Evolutionary conservation across 202 grass and related monocot species (phyloP), one percentile per base, ranked within the genome.

Genomic region (Setaria italica): DNA sequence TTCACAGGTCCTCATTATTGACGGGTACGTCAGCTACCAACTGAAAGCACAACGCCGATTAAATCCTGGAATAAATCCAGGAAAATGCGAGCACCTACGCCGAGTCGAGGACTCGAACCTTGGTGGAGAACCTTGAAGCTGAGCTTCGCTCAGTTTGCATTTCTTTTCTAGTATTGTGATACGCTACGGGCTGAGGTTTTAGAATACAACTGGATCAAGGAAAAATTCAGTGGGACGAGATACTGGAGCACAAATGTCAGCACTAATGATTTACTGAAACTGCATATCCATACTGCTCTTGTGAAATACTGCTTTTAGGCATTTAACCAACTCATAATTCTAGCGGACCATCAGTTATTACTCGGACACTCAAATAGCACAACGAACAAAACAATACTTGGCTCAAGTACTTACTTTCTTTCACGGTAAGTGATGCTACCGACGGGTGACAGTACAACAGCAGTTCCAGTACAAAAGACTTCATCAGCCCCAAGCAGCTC

Each of bases 391-490:
- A 37, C 10, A 60, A 42, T 34, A 33, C 70, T 78, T 58, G 33
- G 51, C 45, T 74, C 5, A 10, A 62, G 37, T 9, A 51, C 63
- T 90, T 90, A 88, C 91, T 84, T 93, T 90, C 83, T 98, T 69
- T 88, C 89, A 39, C 68, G 81, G 39, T 92, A 94, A 45, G 86
- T 90, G 65, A 98, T 90, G 78, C 93, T 89, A 43, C 93, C 95
- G 45, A 95, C 89, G 71, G 95, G 88, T 64, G 93, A 92, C 20
- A 98, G 60, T 25, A 94, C 95, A 89, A 95, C 93, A 43, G 95
- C 90, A 41, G 95, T 95, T 80, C 93, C 95, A 9, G 93, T 98
- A 75, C 95, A 98, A 42, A 98, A 98, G 62, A 95, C 93, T 84
- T 98, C 95, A 86, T 95, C 91, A 32, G 95, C 89, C 6, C 89